phyloP scores from a whole-genome alignment of 2,329 filamentous ascomycete genomes.

The Exserohilum rostratum region DNA sequence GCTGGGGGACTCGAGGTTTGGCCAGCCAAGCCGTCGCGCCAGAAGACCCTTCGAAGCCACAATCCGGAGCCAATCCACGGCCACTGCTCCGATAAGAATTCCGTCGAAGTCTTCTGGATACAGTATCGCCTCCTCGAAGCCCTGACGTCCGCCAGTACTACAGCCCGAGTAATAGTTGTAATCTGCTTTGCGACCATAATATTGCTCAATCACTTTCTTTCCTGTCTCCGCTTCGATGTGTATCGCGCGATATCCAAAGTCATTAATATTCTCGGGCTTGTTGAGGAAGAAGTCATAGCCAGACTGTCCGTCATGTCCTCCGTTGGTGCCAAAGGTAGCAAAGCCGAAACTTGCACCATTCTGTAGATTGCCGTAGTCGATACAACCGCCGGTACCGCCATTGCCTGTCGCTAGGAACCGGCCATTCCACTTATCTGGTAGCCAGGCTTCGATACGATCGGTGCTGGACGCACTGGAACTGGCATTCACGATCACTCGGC shows the following conservation, averaged over 20 bases:
- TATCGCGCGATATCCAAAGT: conserved; percentile 54
- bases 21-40: conserved; percentile 50
- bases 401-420: conserved; percentile 47
- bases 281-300: conserved; percentile 53
- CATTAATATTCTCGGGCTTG: conserved; percentile 53
- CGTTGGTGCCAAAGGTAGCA: conserved; percentile 47
- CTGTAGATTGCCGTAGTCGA: conserved; percentile 43
- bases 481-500: conserved; percentile 11
- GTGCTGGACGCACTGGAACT: conserved; percentile 25
- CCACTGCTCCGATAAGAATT: conserved; percentile 32
- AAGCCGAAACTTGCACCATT: conserved; percentile 45
- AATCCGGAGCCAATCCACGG: conserved; percentile 40
- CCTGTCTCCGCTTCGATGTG: conserved; percentile 33
- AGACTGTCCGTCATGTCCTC: conserved; percentile 50
- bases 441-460: conserved; percentile 47
- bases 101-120: conserved; percentile 40
- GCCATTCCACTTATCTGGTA: conserved; percentile 46
- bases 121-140: conserved; percentile 26
- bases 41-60: conserved; percentile 38
- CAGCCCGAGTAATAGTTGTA: conserved; percentile 47
- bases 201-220: conserved; percentile 46
- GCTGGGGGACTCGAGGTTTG: conserved; percentile 21
- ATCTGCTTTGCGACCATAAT: conserved; percentile 45
- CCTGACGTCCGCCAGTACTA: conserved; percentile 39
- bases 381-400: conserved; percentile 46